These are phyloP conservation scores for Tricladium varicosporioides DNA, from an alignment of 2,329 filamentous ascomycete genomes.

Conservation along the genomic window DNA sequence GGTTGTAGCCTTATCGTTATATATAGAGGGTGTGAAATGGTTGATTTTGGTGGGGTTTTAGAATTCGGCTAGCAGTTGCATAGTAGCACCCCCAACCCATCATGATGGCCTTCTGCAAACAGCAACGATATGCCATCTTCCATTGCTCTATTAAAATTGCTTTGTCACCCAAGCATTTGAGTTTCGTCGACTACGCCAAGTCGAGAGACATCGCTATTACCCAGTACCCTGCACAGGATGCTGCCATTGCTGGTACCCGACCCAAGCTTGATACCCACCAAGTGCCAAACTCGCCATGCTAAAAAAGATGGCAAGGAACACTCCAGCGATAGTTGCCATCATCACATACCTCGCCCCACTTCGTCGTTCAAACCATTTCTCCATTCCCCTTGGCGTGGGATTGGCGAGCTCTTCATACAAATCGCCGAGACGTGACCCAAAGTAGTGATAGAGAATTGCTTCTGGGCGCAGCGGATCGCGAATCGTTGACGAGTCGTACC, in stretches of 20 bases:
- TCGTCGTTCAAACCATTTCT: conserved; percentile 30
- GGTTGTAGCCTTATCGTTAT: not conserved
- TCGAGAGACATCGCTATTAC: no score
- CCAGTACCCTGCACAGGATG: conserved; percentile 21
- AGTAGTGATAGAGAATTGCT: conserved; percentile 29
- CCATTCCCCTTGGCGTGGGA: conserved; percentile 26
- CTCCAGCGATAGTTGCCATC: conserved; percentile 33
- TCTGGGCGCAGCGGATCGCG: conserved; percentile 10
- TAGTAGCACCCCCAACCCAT: no score
- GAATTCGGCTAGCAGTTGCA: not conserved
- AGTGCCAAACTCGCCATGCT: conserved; percentile 29
- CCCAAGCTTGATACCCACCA: conserved; percentile 33
- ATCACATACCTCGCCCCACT: conserved; percentile 33
- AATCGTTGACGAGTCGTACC: conserved; percentile 10
- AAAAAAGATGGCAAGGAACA: conserved; percentile 31
- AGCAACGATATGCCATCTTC: no score
- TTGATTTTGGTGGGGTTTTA: not conserved
- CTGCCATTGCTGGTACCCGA: conserved; percentile 35
- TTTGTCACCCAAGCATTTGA: no score
- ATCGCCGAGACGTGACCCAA: conserved; percentile 27
- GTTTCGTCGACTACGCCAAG: no score
- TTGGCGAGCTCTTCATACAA: conserved; percentile 30
- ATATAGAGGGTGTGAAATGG: not conserved
- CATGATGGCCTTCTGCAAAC: no score
- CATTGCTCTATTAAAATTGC: no score